Evolutionary conservation across 148 eudicot genomes (phyloP).

Genomic region (Heliamphora exappendiculata): DNA sequence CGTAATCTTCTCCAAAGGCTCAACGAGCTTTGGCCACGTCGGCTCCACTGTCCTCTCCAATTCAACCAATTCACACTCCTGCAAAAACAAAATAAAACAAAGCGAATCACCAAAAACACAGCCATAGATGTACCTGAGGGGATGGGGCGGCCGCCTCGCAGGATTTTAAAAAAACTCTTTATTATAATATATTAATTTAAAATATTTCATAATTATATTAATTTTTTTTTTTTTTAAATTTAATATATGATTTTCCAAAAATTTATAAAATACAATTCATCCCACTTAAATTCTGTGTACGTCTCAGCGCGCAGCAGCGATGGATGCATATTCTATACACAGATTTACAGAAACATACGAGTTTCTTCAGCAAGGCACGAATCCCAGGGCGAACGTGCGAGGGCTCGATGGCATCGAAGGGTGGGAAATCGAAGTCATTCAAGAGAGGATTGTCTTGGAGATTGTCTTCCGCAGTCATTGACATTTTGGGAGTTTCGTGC

Average conservation of each 20-base stretch:
- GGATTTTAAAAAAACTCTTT: too few relatives aligned
- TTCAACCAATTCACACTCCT: slow-evolving; percentile 73
- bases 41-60: slow-evolving; percentile 86
- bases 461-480: slow-evolving; percentile 15
- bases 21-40: slow-evolving; percentile 82
- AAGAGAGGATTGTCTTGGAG: slow-evolving; percentile 39
- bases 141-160: too few relatives aligned
- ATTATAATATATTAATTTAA: too few relatives aligned
- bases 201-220: too few relatives aligned
- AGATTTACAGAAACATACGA: slow-evolving; percentile 27
- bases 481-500: slow-evolving; percentile 4
- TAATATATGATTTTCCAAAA: too few relatives aligned
- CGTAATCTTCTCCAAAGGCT: slow-evolving; percentile 74
- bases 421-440: slow-evolving; percentile 70
- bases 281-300: too few relatives aligned
- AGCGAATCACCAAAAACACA: background rate
- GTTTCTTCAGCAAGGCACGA: slow-evolving; percentile 55
- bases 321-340: background rate
- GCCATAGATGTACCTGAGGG: too few relatives aligned
- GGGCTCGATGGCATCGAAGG: slow-evolving; percentile 64
- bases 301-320: too few relatives aligned
- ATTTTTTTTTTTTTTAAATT: too few relatives aligned
- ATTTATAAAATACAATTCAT: too few relatives aligned
- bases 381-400: slow-evolving; percentile 84
- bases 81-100: background rate